Evolutionary conservation across 225 moss, liverwort and hornwort genomes (phyloP).

Genomic region (Marchantia paleacea): DNA sequence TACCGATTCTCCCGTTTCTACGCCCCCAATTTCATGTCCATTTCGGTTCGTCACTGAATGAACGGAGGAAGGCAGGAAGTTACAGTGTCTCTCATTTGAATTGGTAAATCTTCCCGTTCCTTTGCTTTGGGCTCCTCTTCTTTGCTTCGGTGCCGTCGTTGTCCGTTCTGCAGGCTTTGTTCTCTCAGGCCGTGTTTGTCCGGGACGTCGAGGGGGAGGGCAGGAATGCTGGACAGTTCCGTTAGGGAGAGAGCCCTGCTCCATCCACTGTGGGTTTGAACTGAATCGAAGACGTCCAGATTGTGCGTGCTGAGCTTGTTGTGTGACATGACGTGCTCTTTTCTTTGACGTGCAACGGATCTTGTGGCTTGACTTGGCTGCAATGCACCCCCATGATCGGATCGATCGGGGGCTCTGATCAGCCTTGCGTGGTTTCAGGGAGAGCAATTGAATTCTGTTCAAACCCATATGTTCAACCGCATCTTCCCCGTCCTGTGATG

Average conservation of each 20-base stretch:
- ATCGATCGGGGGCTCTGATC: not conserved
- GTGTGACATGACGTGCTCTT: not conserved
- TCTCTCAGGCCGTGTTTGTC: not conserved
- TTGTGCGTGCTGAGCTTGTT: not conserved
- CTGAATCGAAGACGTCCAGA: not conserved
- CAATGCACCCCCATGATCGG: not conserved
- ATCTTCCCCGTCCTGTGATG: not conserved
- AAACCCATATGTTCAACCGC: slow-evolving; percentile 8
- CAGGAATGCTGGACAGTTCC: not conserved
- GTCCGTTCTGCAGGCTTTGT: not conserved
- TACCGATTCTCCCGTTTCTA: not conserved
- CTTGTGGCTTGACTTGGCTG: slow-evolving; percentile 1
- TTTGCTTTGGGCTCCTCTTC: not conserved
- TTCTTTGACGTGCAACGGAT: slow-evolving; percentile 9
- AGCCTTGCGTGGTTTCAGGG: not conserved
- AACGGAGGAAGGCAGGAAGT: not conserved
- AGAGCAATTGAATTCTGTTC: not conserved
- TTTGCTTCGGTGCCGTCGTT: no score
- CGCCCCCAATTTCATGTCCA: not conserved
- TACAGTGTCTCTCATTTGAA: not conserved
- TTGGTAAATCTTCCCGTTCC: not conserved
- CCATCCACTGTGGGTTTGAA: not conserved
- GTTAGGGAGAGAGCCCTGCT: not conserved
- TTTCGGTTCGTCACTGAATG: not conserved
- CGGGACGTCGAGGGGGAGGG: not conserved